Evolutionary conservation across 768 basidiomycete genomes (phyloP), one percentile per base, ranked within the genome.

Genomic region (Russula abietina): DNA sequence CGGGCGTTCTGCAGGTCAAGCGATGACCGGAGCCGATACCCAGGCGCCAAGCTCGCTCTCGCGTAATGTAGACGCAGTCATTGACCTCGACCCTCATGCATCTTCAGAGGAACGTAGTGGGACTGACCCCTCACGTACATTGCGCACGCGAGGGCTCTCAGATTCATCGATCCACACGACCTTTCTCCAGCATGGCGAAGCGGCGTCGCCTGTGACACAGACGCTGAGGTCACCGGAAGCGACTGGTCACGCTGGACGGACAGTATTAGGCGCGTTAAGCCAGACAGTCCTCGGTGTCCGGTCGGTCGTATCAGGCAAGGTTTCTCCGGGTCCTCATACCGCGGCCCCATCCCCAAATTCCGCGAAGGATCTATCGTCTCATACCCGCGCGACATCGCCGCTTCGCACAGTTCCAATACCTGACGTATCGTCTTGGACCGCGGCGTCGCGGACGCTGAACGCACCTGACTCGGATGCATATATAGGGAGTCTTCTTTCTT

Each of bases 151-250:
- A 58, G 93, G 93, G 2, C 73, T 97, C 55, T 93, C 91, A 2
- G 96, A 98, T 72, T 95, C 93, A 0, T 95, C 92, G 2, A 93
- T 98, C 64, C 90, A 86, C 65, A 88, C 91, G 4, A 91, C 91
- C 0, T 96, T 90, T 74, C 76, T 85, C 63, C 79, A 75, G 59
- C 82, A 88, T 53, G 77, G 73, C 5, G 78, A 77, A n/a, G 66
- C 28, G 2, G 55, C 43, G 16, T 39, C 38, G 19, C 16, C 46
- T 1, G 43, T 22, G 19, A 30, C 38, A 17, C 19, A 46, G 2
- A 39, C 55, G 38, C 59, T 50, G 12, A 36, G 33, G 11, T 26
- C 60, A 11, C 38, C 56, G 7, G 57, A 64, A 24, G 64, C 57
- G 26, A 61, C 64, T 7, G 66, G 73, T 39, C 5, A 39, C 16